Evolutionary conservation across 805 yeast species (phyloP), one percentile per base, ranked within the genome.

Genomic region (Starmerella stigmatis): DNA sequence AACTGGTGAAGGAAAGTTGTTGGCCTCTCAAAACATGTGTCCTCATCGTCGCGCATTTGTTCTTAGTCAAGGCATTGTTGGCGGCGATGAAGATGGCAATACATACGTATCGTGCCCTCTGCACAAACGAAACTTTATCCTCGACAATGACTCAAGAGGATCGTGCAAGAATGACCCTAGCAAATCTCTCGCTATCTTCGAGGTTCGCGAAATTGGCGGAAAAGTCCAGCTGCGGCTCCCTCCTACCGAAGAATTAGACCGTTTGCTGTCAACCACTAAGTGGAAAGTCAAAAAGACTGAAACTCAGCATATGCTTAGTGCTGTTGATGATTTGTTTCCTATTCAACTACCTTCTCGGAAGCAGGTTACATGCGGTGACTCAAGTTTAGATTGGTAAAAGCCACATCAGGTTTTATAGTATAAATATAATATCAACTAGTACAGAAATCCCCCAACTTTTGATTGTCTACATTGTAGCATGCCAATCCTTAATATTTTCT

Each of bases 21-120:
- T 50, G 38, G 60, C 64, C 19, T 60, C 63, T n/a, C 67, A 63
- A 44, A 62, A 62, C 47, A 64, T 64, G 67, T 63, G 68, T 50
- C 63, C 64, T 10, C 65, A 64, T 42, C 58, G 60, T 33, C 54
- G 66, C n/a, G 61, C 67, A 0, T 63, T 63, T 57, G 65, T 62
- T 2, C 50, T 63, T 26, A 55, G 60, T 12, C 65, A 62, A 48
- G 68, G 66, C 32, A 63, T 63, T 26, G 38, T 62, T 7, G 56
- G 63, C 12, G 57, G 60, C 27, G 65, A 62, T 45, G 66, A 55
- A 28, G 54, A 57, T 33, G 53, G 57, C n/a, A 50, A 58, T 17
- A 54, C 60, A 4, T 63, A 63, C 37, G 55, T 63, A 13, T 64
- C 68, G 6, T 62, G 66, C 51, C 67, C 67, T 1, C 52, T 63